Evolutionary conservation across 2,329 filamentous ascomycete genomes (phyloP), one percentile per base, ranked within the genome.

Genomic region (Diaporthe velutina): DNA sequence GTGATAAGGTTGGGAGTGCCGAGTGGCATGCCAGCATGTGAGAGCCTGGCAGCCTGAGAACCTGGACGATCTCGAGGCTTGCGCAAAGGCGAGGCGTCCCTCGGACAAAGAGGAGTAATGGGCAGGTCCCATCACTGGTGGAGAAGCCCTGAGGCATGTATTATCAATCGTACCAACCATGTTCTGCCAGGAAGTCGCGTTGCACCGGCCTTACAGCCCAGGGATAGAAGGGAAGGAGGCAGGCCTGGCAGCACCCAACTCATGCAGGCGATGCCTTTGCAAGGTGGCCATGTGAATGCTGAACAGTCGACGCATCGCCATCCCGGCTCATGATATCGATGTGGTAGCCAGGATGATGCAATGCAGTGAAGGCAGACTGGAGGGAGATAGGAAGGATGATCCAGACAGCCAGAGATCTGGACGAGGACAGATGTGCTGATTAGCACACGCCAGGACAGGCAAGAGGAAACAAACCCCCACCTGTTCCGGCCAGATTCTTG

Each of bases 61-160:
- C 19, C 28, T 35, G 9, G 22, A 30, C n/a, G 12, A 22, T 28
- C 25, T 55, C 13, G 15, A 33, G 57, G 25, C 25, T n/a, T 30
- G 15, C 7, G 58, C 40, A 19, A 42, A 15, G 38, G n/a, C 17
- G 15, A 66, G 25, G 35, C 17, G 15, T 48, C 42, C 35, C 35
- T 17, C n/a, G 38, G 25, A n/a, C n/a, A n/a, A 61, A 66, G 42
- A 12, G 42, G 30, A 54, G 33, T 28, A 67, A 52, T 45, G 22
- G 64, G 64, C 48, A 68, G 64, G 64, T 68, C 13, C 48, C 48
- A 68, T 68, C 54, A 68, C 45, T 54, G 64, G 61, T 67, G 45
- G 61, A 67, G 61, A 67, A 30, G 28, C 22, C 33, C 30, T 52
- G 45, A 38, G 30, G 45, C 19, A 10, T 28, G 30, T 52, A 30